Base-by-base conservation (phyloP, 2,329 filamentous ascomycete genomes). In the Cladosporium cucumerinum region DNA sequence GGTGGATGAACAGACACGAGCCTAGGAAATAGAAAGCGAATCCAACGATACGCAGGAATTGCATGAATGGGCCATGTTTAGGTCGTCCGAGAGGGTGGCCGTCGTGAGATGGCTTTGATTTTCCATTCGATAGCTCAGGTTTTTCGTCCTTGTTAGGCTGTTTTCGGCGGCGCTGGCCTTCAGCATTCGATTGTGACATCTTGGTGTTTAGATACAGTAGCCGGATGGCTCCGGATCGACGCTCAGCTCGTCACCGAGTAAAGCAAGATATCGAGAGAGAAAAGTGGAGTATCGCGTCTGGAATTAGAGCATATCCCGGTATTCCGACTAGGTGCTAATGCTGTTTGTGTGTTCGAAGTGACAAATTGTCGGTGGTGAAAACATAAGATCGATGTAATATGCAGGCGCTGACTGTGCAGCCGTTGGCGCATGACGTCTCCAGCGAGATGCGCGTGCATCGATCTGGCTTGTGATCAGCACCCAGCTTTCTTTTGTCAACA, bases 11-110 rank as follows among this genome's bases (percentile, higher is more conserved):
- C 36, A 81, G 65, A 67, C 77, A 78, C 69, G 75, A 78, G 63
- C 73, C 72, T 66, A 77, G 72, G 73, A 83, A 82, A 75, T 82
- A 82, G 67, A 79, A 63, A 66, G 72, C 76, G 66, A 83, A 81
- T 26, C 77, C 71, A 36, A 78, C 67, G 71, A 81, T 78, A 69
- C 80, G 80, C 48, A 82, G 67, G 12, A 75, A 72, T 69, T 82
- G 79, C 67, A 77, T 75, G 64, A 73, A 69, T 7, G 70, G 67
- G 64, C 80, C 80, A 76, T 82, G 79, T 69, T 79, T 79, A 64
- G 78, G 72, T 14, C 74, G 71, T 6, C 75, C 75, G 12, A 73
- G 67, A 8, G 74, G 73, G 60, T 76, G 71, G 16, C 70, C 63
- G 5, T 68, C 67, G 21, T 26, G 23, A n/a, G n/a, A 10, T 6